Evolutionary conservation across 352 stramenopile species (phyloP).

Genomic region (Globisporangium emineosum): DNA sequence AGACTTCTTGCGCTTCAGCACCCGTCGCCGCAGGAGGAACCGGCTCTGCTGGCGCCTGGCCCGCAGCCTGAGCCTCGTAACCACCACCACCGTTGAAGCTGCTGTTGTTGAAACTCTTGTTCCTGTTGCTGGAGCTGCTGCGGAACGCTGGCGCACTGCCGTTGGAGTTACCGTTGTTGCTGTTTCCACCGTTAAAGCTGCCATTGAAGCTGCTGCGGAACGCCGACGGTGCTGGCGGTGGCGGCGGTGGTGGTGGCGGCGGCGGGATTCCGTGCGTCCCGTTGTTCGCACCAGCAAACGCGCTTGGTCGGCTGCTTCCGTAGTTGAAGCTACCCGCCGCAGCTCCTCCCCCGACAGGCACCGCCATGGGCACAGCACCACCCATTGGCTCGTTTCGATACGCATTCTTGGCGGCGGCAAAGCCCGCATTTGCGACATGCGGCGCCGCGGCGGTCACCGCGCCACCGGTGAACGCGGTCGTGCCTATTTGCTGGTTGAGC

Average conservation of each 20-base stretch:
- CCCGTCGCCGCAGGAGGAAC: constrained; percentile 53
- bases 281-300: constrained; percentile 15
- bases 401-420: constrained; percentile 2
- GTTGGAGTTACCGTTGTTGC: constrained; percentile 12
- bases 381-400: not conserved
- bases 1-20: constrained; percentile 44
- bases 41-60: constrained; percentile 20
- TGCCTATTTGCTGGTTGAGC: constrained; percentile 15
- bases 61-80: constrained; percentile 15
- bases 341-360: constrained; percentile 9
- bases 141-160: constrained; percentile 15
- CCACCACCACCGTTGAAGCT: constrained; percentile 11
- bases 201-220: constrained; percentile 11
- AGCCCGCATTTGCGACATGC: constrained; percentile 12
- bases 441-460: constrained; percentile 6
- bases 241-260: not conserved
- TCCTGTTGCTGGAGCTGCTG: constrained; percentile 18
- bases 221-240: not conserved
- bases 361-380: constrained; percentile 15
- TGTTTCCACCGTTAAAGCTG: constrained; percentile 7
- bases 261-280: constrained; percentile 11
- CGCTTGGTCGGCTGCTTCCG: constrained; percentile 10
- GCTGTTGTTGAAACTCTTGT: constrained; percentile 15
- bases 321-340: not conserved
- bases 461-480: constrained; percentile 12